Base-by-base conservation (phyloP, 768 basidiomycete genomes). In the Mycena leptocephala region DNA sequence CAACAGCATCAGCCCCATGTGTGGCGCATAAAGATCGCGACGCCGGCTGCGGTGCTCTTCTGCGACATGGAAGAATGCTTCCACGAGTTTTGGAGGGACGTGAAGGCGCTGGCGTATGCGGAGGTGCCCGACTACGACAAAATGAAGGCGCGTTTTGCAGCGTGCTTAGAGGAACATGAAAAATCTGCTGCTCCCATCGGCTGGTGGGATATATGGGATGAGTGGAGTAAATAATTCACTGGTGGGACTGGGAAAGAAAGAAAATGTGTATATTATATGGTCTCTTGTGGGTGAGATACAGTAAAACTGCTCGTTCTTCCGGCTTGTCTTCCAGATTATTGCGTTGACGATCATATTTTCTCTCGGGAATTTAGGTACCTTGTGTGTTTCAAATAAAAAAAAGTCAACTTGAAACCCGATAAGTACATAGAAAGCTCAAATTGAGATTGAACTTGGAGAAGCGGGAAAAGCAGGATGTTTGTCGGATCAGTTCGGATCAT, bases 51-150 rank as follows among this genome's bases (percentile, higher is more conserved):
- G 0, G 71, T 79, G 7, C 78, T 86, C 11, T 85, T 84, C 64
- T 62, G 71, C 18, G 79, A 78, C 26, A 84, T 85, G 82, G 79
- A 83, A 58, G 56, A 55, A 1, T 79, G 78, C 35, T 85, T 84
- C 61, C 37, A 80, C 1, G 80, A 82, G 10, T 85, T 81, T 74
- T 85, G 82, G 83, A 78, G 78, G 32, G 84, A 85, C 41, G 77
- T 85, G 22, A 80, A 81, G 70, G 76, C 80, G 24, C 78, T 84
- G 20, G 84, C 83, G 35, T 84, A 82, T 73, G 83, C 79, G 2
- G 85, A 85, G 72, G 70, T 67, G 26, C 83, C 84, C 0, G 78
- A 83, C 67, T 85, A 85, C 74, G 76, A 73, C 24, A n/a, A 30
- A 14, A 79, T 85, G 78, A 76, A 62, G 22, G 58, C 53, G 16